Evolutionary conservation across 1,284 basidiomycete species (phyloP), one percentile per base, ranked within the genome.

Genomic region (Peniophora sp.): DNA sequence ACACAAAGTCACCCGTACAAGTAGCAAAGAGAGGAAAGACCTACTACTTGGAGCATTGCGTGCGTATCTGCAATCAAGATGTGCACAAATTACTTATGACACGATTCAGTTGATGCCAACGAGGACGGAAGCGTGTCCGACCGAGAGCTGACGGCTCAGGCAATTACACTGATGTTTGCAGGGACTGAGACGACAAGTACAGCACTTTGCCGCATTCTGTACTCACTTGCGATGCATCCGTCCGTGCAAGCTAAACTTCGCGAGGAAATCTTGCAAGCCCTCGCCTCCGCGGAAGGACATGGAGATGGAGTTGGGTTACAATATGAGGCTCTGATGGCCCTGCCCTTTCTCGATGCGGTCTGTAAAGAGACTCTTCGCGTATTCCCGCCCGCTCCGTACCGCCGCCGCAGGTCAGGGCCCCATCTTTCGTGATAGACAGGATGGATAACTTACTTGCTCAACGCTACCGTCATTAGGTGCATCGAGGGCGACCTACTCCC

Each of bases 331-430:
- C 55, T 74, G 23, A 65, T 66, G 50, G 57, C 56, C 8, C 55
- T 71, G 5, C 57, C 62, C 2, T 67, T 67, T 42, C 53, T 72
- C 34, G 64, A 72, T 51, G 62, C 60, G 14, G 60, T 73, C 17
- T 57, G 64, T 35, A 55, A 60, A 24, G 67, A 68, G 52, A 59
- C 58, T 0, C 47, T 68, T 12, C 57, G 59, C 36, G 24, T 61
- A 42, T 58, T 53, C 20, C 50, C 23, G 10, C 14, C 32, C 2
- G 24, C 35, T 6, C 43, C 37, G n/a, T 41, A 8, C 6, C 37
- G 37, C n/a, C 6, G 8, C n/a, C 15, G 37, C n/a, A n/a, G 37
- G 37, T 41, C 6, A 41, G 37, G n/a, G n/a, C n/a, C n/a, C n/a
- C n/a, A n/a, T n/a, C n/a, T n/a, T n/a, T n/a, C n/a, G n/a, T n/a